Percentiles rank a stretch among this genome's conserved stretches.
Evolutionary conservation across 768 basidiomycete genomes (phyloP).

Genomic region (Boletus reticuloceps): DNA sequence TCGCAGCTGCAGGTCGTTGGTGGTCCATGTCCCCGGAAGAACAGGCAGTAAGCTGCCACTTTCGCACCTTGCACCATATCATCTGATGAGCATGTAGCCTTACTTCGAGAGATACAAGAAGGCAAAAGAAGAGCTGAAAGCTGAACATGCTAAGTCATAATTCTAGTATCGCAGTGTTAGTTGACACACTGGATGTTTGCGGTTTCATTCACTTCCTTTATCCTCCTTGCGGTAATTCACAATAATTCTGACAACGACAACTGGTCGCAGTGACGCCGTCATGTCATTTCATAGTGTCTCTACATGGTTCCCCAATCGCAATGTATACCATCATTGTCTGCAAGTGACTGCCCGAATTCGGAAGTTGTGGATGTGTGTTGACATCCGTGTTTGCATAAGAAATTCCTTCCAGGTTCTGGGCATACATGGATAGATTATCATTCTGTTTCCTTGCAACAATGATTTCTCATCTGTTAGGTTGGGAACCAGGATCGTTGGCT

Average conservation of each 20-base stretch:
- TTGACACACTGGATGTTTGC: background rate
- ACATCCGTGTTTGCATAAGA: background rate
- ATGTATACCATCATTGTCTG: conserved; percentile 1
- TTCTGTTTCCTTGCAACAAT: no score
- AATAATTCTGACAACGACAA: conserved; percentile 6
- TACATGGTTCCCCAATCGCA: background rate
- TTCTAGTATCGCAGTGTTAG: background rate
- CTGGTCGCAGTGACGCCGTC: background rate
- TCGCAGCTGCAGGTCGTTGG: conserved; percentile 29
- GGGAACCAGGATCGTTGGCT: no score
- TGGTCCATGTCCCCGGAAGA: conserved; percentile 30
- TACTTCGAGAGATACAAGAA: conserved; percentile 18
- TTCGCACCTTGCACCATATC: background rate
- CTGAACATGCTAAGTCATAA: conserved; percentile 5
- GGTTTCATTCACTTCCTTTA: conserved; percentile 1
- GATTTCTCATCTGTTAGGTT: no score
- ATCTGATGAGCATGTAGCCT: conserved; percentile 19
- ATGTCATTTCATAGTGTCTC: conserved; percentile 3
- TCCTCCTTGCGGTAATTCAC: background rate
- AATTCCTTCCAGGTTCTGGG: no score
- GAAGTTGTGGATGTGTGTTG: background rate
- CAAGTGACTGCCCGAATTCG: background rate
- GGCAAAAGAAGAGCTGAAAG: conserved; percentile 12
- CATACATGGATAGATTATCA: background rate
- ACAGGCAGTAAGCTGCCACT: conserved; percentile 25